phyloP scores from a whole-genome alignment of 2,329 filamentous ascomycete genomes.

The Colletotrichum euphorbiae region DNA sequence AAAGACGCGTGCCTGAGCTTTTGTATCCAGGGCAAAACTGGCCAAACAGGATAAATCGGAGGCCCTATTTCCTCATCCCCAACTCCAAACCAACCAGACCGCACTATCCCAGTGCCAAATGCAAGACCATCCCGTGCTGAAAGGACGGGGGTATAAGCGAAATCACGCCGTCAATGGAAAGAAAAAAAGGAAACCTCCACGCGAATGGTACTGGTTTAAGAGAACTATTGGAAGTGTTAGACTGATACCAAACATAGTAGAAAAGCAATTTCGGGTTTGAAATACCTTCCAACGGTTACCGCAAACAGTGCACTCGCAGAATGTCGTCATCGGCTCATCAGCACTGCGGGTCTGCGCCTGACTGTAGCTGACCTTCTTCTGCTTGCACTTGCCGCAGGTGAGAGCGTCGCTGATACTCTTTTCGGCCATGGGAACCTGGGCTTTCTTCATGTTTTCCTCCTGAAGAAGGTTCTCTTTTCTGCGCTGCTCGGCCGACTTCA shows the following conservation, averaged over 20 bases:
- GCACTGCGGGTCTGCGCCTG: slow-evolving; percentile 96
- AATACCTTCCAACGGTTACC: slow-evolving; percentile 77
- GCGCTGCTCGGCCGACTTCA: slow-evolving; percentile 87
- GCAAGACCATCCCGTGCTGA: slow-evolving; percentile 39
- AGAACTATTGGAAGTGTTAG: slow-evolving; percentile 41
- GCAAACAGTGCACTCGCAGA: slow-evolving; percentile 78
- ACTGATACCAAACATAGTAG: neutral
- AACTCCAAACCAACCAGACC: slow-evolving; percentile 40
- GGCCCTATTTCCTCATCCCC: slow-evolving; percentile 31
- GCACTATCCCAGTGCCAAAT: slow-evolving; percentile 38
- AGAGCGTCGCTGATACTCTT: slow-evolving; percentile 90
- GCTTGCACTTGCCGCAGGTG: slow-evolving; percentile 90
- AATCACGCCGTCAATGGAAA: slow-evolving; percentile 30
- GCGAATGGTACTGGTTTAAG: slow-evolving; percentile 20
- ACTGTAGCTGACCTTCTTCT: slow-evolving; percentile 94
- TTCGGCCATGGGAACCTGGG: slow-evolving; percentile 92
- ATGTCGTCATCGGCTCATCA: slow-evolving; percentile 91
- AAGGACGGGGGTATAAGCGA: slow-evolving; percentile 37
- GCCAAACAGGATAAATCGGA: slow-evolving; percentile 35
- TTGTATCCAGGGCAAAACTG: slow-evolving; percentile 21
- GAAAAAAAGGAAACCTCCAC: slow-evolving; percentile 18
- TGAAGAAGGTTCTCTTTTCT: slow-evolving; percentile 81
- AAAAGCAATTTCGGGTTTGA: slow-evolving; percentile 35
- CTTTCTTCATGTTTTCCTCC: slow-evolving; percentile 96
- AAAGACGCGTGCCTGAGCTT: slow-evolving; percentile 19